Base-by-base conservation (phyloP, 2,329 filamentous ascomycete genomes). In the Fusarium citri region DNA sequence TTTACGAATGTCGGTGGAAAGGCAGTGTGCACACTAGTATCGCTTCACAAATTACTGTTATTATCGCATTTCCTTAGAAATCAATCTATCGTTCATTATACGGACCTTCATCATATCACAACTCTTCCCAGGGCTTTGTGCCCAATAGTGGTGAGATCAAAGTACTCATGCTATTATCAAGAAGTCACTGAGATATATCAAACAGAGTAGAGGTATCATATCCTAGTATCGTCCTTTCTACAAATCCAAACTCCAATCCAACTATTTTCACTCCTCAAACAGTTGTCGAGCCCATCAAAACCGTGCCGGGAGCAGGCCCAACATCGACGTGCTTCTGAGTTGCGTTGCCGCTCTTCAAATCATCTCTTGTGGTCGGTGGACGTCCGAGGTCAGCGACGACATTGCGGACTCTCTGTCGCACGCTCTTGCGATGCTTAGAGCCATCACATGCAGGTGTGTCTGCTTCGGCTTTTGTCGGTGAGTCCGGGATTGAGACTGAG, bases 331-430 rank as follows among this genome's bases (percentile, higher is more conserved):
- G 76, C 43, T 73, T 75, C 57, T 72, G 66, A 37, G 77, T 75
- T 47, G 46, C 60, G 59, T 71, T 78, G 37, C 78, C 78, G 15
- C 75, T 75, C 69, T 75, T 77, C 54, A 71, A 77, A 59, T 79
- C 78, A 58, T 78, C 75, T 48, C 76, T 68, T 28, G 65, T 56
- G 15, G 78, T 79, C 3, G 78, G 78, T 45, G 78, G 78, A 28
- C 68, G 74, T 54, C 78, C 78, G 51, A 79, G 71, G 50, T 79
- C 77, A 50, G 76, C 70, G 30, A 79, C 71, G 53, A 79, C 73
- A 47, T 78, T 77, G 62, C 78, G 77, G 18, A 78, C 77, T 57
- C 76, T 76, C 56, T 79, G 75, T 47, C 77, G 76, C 59, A 78
- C 64, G 50, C 76, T 75, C 47, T 76, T 67, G 31, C 74, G 73